Conservation (phyloP, 2,329 filamentous ascomycete species). For the Arthrobotrys conoides region DNA sequence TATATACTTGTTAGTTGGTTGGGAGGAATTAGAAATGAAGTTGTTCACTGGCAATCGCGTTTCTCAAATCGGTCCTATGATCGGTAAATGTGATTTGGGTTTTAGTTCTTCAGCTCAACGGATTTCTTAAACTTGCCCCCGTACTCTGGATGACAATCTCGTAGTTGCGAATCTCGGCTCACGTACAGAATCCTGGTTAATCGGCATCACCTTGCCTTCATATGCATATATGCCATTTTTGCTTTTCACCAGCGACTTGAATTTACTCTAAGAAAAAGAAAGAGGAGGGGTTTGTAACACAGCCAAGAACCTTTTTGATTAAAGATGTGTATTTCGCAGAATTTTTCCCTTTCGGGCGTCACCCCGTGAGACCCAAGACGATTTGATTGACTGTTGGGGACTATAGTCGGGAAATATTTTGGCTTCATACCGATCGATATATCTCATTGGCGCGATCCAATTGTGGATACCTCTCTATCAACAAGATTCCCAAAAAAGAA, state of each 20-base stretch:
- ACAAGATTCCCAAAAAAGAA: neutral
- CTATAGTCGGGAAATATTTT: neutral
- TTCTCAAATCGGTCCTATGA: neutral
- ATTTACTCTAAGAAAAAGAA: neutral
- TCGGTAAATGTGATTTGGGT: too few relatives aligned
- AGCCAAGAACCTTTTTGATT: neutral
- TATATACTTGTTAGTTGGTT: too few relatives aligned
- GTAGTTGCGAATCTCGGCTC: too few relatives aligned
- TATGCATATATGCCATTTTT: too few relatives aligned
- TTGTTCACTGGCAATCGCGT: neutral
- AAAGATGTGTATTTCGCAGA: constrained; percentile 4
- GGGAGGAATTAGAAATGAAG: neutral
- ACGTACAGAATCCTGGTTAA: too few relatives aligned
- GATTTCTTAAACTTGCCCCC: too few relatives aligned
- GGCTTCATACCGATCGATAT: neutral
- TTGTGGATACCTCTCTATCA: constrained; percentile 9
- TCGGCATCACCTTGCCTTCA: too few relatives aligned
- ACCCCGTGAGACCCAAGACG: neutral
- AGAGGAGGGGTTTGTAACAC: constrained; percentile 6
- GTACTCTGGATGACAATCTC: too few relatives aligned
- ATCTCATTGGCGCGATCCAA: constrained; percentile 19
- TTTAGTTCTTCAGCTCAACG: too few relatives aligned
- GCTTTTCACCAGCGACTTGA: too few relatives aligned
- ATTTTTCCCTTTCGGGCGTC: constrained; percentile 6
- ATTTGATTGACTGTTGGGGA: too few relatives aligned